A percentile compares a stretch with the other conserved stretches of the same genome.
Conservation (phyloP, 805 yeast species). For the Starmerella stellata region DNA sequence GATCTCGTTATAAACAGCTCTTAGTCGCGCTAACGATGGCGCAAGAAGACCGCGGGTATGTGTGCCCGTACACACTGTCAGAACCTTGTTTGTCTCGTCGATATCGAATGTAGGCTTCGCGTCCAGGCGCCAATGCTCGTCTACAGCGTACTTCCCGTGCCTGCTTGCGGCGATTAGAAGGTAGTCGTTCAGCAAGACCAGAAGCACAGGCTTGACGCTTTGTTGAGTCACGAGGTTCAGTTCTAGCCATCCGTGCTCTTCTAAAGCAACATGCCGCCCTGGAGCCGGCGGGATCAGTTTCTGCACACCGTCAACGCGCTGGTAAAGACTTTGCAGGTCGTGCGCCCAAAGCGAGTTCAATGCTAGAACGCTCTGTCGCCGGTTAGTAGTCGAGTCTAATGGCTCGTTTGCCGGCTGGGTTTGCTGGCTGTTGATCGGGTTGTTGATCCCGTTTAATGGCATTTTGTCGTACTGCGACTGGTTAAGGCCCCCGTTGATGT, state of each 20-base stretch:
- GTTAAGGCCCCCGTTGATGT: no score
- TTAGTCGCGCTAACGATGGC: constrained; percentile 8
- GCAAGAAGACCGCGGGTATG: constrained; percentile 22
- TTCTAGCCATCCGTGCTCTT: constrained; percentile 74
- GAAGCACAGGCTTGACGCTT: constrained; percentile 53
- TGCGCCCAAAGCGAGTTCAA: constrained; percentile 68
- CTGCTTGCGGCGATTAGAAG: constrained; percentile 54
- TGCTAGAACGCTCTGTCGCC: constrained; percentile 46
- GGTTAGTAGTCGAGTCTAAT: background rate
- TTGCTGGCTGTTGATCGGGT: no score
- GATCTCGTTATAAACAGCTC: constrained; percentile 8
- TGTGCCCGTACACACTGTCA: constrained; percentile 33
- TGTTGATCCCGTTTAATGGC: no score
- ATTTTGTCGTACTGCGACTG: no score
- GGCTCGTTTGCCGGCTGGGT: background rate
- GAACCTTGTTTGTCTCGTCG: constrained; percentile 18
- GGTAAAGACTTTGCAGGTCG: constrained; percentile 50
- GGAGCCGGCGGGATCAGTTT: constrained; percentile 55
- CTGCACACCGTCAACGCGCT: constrained; percentile 82
- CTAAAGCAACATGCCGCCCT: constrained; percentile 63
- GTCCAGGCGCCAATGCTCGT: constrained; percentile 59
- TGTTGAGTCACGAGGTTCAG: constrained; percentile 72
- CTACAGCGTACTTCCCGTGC: constrained; percentile 38
- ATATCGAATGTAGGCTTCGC: constrained; percentile 29
- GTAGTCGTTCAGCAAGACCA: constrained; percentile 62